Evolutionary conservation across 768 basidiomycete genomes (phyloP).

Genomic region (Lactarius pseudohatsudake): DNA sequence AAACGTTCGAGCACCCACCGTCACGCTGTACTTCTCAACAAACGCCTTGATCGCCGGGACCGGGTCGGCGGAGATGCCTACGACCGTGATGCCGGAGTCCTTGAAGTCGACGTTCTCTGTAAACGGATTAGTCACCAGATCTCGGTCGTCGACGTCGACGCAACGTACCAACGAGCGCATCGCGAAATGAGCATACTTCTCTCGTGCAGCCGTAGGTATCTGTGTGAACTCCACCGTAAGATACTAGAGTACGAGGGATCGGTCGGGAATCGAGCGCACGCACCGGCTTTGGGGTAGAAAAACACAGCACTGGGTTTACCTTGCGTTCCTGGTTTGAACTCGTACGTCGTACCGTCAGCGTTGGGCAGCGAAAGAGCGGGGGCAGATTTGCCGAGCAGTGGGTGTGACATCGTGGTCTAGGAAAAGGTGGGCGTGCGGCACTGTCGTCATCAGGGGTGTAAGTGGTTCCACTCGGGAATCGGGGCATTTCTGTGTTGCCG

Average conservation of each 20-base stretch:
- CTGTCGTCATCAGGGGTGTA: neutral
- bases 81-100: conserved; percentile 57
- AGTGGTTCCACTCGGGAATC: neutral
- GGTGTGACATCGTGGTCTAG: conserved; percentile 33
- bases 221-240: conserved; percentile 28
- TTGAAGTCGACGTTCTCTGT: conserved; percentile 67
- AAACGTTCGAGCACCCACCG: conserved; percentile 42
- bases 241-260: neutral
- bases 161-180: conserved; percentile 63
- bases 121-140: neutral
- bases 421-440: neutral
- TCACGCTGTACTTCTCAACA: conserved; percentile 66
- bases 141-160: neutral
- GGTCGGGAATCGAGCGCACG: conserved; percentile 27
- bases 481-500: neutral
- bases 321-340: conserved; percentile 56
- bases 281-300: conserved; percentile 77
- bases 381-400: conserved; percentile 62
- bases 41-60: conserved; percentile 74
- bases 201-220: conserved; percentile 78
- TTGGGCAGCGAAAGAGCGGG: conserved; percentile 66
- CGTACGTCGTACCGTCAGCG: conserved; percentile 59
- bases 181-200: conserved; percentile 80
- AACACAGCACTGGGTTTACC: conserved; percentile 68
- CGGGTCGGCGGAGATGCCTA: conserved; percentile 74